Evolutionary conservation across 116 monocot genomes (phyloP), one percentile per base, ranked within the genome.

Genomic region (Trichopus zeylanicus): DNA sequence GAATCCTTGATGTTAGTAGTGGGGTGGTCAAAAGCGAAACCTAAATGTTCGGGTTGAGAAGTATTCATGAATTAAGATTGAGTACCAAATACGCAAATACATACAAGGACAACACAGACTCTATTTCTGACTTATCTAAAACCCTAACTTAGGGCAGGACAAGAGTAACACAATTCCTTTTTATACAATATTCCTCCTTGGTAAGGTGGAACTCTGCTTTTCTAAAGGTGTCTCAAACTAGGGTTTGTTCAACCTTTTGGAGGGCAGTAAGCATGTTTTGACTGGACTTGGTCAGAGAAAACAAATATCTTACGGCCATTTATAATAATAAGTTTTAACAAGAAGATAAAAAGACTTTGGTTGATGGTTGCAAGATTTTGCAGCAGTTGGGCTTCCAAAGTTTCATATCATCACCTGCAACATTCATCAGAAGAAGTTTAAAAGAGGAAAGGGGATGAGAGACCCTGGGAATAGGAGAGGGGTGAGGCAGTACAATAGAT

Each of bases 401-500:
- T 52, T 57, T 18, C 33, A n/a, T 24, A 26, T 48, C 59, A 26
- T 31, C 32, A 16, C 11, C 11, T 6, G 22, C 6, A 48, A 51
- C 25, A 8, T 47, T 31, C 58, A 23, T 35, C 24, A 59, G 3
- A 25, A 37, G 3, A 16, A 31, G 2, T 13, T n/a, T n/a, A n/a
- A n/a, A n/a, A n/a, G n/a, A n/a, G n/a, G n/a, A n/a, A n/a, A n/a
- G n/a, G n/a, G n/a, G n/a, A 42, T 70, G 71, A 77, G 63, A 56
- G 47, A 60, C 2, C 29, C 56, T 31, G 62, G 38, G 22, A n/a
- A n/a, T n/a, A 42, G 42, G 13, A 64, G 70, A 74, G 74, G 74
- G 57, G 66, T 80, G 26, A 78, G 93, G 59, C 79, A 75, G 53
- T 93, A 93, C 75, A 75, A 70, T 46, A 69, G 88, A 48, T 85